phyloP scores from a whole-genome alignment of 495 filamentous ascomycete genomes.

The Aspergillus haitiensis region DNA sequence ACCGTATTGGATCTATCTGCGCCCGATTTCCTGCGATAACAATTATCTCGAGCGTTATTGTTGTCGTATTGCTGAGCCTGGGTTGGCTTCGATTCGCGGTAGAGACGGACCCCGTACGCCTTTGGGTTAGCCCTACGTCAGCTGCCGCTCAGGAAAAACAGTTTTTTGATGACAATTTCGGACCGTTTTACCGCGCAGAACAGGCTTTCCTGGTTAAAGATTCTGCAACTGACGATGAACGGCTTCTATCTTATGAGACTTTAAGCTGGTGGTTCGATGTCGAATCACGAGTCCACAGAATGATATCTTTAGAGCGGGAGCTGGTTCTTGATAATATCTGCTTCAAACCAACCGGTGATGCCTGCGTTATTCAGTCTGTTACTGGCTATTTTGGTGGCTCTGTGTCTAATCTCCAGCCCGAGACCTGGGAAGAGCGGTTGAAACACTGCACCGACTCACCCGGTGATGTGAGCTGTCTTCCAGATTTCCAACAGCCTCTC shows the following conservation, averaged over 20 bases:
- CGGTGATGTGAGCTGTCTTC: slow-evolving; percentile 69
- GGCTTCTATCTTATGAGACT: slow-evolving; percentile 83
- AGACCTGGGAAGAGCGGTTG: slow-evolving; percentile 68
- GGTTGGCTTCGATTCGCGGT: slow-evolving; percentile 86
- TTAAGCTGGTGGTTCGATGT: slow-evolving; percentile 93
- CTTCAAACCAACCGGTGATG: slow-evolving; percentile 86
- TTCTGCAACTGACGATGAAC: slow-evolving; percentile 60
- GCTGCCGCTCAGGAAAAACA: slow-evolving; percentile 87
- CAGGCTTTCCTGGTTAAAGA: slow-evolving; percentile 95
- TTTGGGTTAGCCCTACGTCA: slow-evolving; percentile 95
- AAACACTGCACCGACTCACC: slow-evolving; percentile 72
- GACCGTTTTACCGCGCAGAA: slow-evolving; percentile 91
- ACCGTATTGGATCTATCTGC: slow-evolving; percentile 74
- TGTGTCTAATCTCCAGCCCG: slow-evolving; percentile 57
- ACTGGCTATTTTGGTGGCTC: slow-evolving; percentile 80
- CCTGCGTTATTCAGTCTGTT: slow-evolving; percentile 89
- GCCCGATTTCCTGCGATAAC: slow-evolving; percentile 84
- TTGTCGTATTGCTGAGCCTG: slow-evolving; percentile 73
- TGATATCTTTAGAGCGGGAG: slow-evolving; percentile 64
- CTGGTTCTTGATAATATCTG: slow-evolving; percentile 80
- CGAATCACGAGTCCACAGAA: slow-evolving; percentile 67
- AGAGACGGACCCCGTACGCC: slow-evolving; percentile 82
- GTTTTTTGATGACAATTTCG: slow-evolving; percentile 94
- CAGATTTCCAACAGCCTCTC: slow-evolving; percentile 82
- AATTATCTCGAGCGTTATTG: slow-evolving; percentile 65